phyloP scores from a whole-genome alignment of 176 grass and related monocot species.

The Zoysia pacifica region DNA sequence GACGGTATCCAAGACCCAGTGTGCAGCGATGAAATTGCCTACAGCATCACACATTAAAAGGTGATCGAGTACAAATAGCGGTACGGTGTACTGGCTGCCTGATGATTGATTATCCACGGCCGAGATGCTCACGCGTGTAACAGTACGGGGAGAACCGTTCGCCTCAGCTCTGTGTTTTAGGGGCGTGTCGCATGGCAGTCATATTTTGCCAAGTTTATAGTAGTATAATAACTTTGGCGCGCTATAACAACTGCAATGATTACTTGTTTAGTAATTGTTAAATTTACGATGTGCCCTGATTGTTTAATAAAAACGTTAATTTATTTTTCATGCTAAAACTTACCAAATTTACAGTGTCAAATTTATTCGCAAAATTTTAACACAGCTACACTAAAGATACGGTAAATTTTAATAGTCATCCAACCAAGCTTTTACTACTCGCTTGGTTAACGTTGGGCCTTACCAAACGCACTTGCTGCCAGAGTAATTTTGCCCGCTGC shows the following conservation, averaged over 20 bases:
- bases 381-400: too few species aligned
- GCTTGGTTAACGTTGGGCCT: neutral
- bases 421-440: neutral
- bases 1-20: neutral
- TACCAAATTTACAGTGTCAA: too few species aligned
- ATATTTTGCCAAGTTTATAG: too few species aligned
- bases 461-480: slow-evolving; percentile 34
- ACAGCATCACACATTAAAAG: neutral
- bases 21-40: neutral
- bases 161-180: neutral
- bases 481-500: neutral
- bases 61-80: neutral
- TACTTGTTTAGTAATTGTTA: too few species aligned
- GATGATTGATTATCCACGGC: neutral
- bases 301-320: too few species aligned
- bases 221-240: neutral
- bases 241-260: too few species aligned
- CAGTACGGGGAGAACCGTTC: neutral
- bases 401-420: too few species aligned
- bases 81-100: neutral
- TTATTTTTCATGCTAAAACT: too few species aligned
- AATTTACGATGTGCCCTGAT: too few species aligned
- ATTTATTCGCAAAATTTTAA: too few species aligned
- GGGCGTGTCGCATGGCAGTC: too few species aligned
- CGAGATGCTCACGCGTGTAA: neutral